A percentile compares a stretch with the other conserved stretches of the same genome.
phyloP scores from a whole-genome alignment of 2,329 filamentous ascomycete species.

The Aspergillus aculeatinus region DNA sequence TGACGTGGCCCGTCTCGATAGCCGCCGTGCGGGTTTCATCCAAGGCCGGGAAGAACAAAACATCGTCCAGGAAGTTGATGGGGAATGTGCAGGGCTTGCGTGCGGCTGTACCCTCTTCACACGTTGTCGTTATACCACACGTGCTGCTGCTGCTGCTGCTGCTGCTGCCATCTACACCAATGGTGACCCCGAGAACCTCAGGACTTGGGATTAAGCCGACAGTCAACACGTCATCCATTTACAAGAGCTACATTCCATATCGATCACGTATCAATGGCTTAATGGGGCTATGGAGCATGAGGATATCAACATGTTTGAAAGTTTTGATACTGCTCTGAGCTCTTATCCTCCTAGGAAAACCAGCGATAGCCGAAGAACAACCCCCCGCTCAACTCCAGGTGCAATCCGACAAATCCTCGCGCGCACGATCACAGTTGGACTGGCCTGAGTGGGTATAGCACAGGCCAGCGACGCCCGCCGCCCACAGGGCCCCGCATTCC shows the following conservation, averaged over 20 bases:
- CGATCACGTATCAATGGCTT: neutral
- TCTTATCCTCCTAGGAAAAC: too few species aligned
- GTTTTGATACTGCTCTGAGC: too few species aligned
- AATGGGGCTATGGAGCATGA: neutral
- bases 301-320: too few species aligned
- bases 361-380: too few species aligned
- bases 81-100: neutral
- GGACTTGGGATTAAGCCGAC: neutral
- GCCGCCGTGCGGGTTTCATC: constrained; percentile 21
- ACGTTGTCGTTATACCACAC: too few species aligned
- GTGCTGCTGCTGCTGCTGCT: too few species aligned
- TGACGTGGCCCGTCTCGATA: constrained; percentile 24
- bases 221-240: neutral
- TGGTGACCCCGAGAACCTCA: too few species aligned
- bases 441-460: neutral
- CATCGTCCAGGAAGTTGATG: neutral
- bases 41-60: constrained; percentile 30
- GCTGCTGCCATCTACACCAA: too few species aligned
- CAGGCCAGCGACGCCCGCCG: neutral
- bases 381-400: neutral
- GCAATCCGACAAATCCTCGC: neutral
- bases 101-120: neutral
- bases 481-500: neutral
- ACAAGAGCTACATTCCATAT: neutral
- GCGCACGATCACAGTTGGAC: neutral